Base-by-base conservation (phyloP, 345 rosid genomes). In the Bruguiera parviflora region DNA sequence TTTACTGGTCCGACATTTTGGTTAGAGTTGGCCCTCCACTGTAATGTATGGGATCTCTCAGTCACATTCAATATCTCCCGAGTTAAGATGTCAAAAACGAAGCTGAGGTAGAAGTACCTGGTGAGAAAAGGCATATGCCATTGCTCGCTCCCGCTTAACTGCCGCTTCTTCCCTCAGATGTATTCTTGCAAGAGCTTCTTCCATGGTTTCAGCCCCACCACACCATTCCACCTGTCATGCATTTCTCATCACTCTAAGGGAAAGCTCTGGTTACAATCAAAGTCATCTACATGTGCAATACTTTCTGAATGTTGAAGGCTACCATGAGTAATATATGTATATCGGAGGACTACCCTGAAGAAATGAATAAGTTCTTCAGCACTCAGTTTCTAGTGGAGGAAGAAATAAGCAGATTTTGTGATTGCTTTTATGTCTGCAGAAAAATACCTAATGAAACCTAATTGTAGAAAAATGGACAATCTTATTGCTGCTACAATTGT, bases 111-210 rank as follows among this genome's bases (percentile, higher is more conserved):
- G 49, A 66, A 35, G 55, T 83, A 89, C 99, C 96, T 91, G 99
- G 79, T 95, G 99, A 79, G 92, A 83, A 71, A 92, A 92, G 65
- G 99, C 97, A 70, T 95, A 95, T 46, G 99, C 99, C 89, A 95
- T 84, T 51, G 96, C 82, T 72, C 97, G 83, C 64, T 95, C 99
- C 22, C 97, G 86, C 87, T 87, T 92, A 57, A 94, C 86, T 16
- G 93, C 85, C 3, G 98, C 97, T 80, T 83, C 96, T 85, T 89
- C 98, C 76, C 91, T 88, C 67, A 70, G 88, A 71, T 84, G 91
- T 79, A 94, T 89, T 78, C 80, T 91, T 71, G 81, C 83, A 51
- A 94, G 85, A 73, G 75, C 71, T 63, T 80, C 95, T 25, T 91
- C 95, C 85, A 84, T 85, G 71, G 96, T 75, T 72, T 84, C 92